Percentiles rank a stretch among this genome's conserved stretches.
These are phyloP conservation scores for Heliosperma pusillum DNA, from an alignment of 148 eudicot species.

Conservation along the genomic window DNA sequence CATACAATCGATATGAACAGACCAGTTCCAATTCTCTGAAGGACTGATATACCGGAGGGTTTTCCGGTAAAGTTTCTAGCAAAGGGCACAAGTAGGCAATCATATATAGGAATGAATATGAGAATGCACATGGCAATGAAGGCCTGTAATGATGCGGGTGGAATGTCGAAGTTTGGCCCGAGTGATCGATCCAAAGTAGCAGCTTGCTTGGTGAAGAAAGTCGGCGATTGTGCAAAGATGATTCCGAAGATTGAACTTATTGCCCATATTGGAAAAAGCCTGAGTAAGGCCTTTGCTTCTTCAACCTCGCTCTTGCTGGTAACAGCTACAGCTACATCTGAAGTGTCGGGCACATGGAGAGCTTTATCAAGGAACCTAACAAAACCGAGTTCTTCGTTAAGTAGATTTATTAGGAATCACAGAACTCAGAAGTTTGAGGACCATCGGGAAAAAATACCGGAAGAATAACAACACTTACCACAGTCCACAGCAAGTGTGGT, in stretches of 20 bases:
- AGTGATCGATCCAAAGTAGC: constrained; percentile 53
- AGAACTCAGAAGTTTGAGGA: too few relatives aligned
- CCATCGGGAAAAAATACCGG: too few relatives aligned
- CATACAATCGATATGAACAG: constrained; percentile 35
- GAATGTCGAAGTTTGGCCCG: constrained; percentile 36
- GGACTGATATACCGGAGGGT: constrained; percentile 58
- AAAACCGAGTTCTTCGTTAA: not conserved
- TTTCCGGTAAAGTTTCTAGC: constrained; percentile 43
- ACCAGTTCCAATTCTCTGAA: constrained; percentile 62
- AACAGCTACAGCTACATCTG: too few relatives aligned
- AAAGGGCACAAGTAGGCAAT: constrained; percentile 42
- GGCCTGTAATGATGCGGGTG: constrained; percentile 58
- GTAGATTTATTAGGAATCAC: too few relatives aligned
- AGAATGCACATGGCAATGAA: constrained; percentile 29
- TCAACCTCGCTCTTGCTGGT: constrained; percentile 10
- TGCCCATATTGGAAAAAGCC: constrained; percentile 54
- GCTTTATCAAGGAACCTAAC: constrained; percentile 40
- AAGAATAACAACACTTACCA: not conserved
- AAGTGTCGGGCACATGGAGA: too few relatives aligned
- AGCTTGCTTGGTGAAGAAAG: constrained; percentile 72
- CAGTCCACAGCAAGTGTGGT: constrained; percentile 17
- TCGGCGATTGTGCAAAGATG: constrained; percentile 42
- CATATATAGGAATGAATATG: constrained; percentile 49
- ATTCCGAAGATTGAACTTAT: constrained; percentile 41
- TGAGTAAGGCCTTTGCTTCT: constrained; percentile 55